Base-by-base conservation (phyloP, 2,329 filamentous ascomycete species). In the Mariannaea sp. region DNA sequence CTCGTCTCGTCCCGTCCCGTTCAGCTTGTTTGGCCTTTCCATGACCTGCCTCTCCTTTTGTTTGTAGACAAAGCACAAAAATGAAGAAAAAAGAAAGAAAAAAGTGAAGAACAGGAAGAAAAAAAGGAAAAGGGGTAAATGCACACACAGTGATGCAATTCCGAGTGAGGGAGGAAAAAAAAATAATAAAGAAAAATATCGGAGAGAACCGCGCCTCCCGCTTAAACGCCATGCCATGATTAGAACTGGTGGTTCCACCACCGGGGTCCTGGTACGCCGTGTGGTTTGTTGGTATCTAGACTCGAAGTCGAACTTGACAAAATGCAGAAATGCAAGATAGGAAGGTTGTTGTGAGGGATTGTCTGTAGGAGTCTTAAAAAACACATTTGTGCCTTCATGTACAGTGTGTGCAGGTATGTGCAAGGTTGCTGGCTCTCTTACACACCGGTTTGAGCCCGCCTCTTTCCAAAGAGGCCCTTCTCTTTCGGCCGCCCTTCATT, bases 401-500 rank as follows among this genome's bases (percentile, higher is more conserved):
- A 45, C 20, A 26, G 45, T 26, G 27, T 26, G 36, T 47, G 24
- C n/a, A n/a, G n/a, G n/a, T 29, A 19, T 16, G 14, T 40, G 32
- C 43, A 17, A 14, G 29, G 14, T 33, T n/a, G 6, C 7, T 14
- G 19, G 29, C 32, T 30, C 12, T 38, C 16, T 57, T 55, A 61
- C 38, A 49, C 22, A n/a, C 42, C 59, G 27, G 57, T 64, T 24
- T 50, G 41, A n/a, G 55, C 54, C 32, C 69, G 70, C 50, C 76
- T 73, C 48, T 74, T 75, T 48, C 72, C 71, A 30, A 82, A 67
- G 1, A 74, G 77, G 32, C 72, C 74, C 59, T 76, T 80, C 30
- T 75, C 43, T n/a, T 53, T 53, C 9, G 39, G n/a, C 14, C 27
- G 70, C 8, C 68, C 62, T 26, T 71, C 73, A 5, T 56, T 59